Percentiles rank a stretch among this genome's conserved stretches.
phyloP scores from a whole-genome alignment of 2,329 filamentous ascomycete genomes.

The Rhinocladiella similis region DNA sequence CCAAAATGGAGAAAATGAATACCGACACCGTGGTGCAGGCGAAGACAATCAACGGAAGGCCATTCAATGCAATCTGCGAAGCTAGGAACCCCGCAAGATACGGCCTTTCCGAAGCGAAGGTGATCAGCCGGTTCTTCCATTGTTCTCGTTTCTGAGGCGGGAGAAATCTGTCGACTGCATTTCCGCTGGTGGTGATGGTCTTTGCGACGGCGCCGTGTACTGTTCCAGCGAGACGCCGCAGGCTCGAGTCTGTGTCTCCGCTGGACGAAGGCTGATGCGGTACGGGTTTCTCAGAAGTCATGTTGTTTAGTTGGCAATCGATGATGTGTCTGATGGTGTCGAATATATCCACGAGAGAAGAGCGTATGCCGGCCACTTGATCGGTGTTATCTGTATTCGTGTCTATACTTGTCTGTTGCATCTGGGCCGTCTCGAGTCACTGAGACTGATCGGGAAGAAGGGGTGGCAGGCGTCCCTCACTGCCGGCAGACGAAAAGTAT shows the following conservation, averaged over 20 bases:
- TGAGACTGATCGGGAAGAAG: too few species aligned
- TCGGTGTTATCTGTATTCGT: too few species aligned
- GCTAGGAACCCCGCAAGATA: conserved; percentile 69
- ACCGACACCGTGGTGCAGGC: conserved; percentile 63
- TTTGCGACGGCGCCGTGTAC: conserved; percentile 26
- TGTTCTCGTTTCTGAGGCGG: conserved; percentile 62
- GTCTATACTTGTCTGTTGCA: too few species aligned
- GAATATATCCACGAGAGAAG: too few species aligned
- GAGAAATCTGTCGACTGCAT: conserved; percentile 52
- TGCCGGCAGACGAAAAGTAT: background rate
- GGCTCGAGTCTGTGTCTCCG: background rate
- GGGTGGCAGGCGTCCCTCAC: background rate
- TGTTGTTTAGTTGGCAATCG: background rate
- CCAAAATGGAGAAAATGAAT: conserved; percentile 61
- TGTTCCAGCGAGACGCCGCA: conserved; percentile 9
- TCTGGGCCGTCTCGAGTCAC: too few species aligned
- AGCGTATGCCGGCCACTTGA: too few species aligned
- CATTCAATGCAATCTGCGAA: conserved; percentile 64
- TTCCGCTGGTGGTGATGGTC: conserved; percentile 17
- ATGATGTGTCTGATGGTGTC: too few species aligned
- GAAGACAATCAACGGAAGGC: conserved; percentile 70
- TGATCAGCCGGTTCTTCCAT: conserved; percentile 53
- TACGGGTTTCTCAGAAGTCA: background rate
- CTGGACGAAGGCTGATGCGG: background rate
- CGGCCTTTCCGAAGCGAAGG: conserved; percentile 65